A percentile compares a stretch with the other conserved stretches of the same genome.
Evolutionary conservation across 2,329 filamentous ascomycete species (phyloP).

Genomic region (Xylaria hypoxylon): DNA sequence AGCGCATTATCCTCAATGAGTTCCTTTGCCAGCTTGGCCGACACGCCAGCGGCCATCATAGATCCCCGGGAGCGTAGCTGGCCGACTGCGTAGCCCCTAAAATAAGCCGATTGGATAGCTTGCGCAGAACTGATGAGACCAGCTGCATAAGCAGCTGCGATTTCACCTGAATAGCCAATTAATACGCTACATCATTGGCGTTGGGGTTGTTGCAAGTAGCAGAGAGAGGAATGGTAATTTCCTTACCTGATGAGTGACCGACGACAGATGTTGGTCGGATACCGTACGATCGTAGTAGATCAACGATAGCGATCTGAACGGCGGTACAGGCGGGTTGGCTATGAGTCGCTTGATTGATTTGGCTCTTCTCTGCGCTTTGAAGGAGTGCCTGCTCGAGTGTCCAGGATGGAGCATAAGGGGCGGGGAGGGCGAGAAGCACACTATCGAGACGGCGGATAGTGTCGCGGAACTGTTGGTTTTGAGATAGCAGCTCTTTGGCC

Average conservation of each 20-base stretch:
- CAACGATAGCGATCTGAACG: conserved; percentile 41
- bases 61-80: conserved; percentile 6
- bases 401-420: conserved; percentile 26
- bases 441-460: conserved; percentile 37
- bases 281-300: conserved; percentile 34
- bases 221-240: no score
- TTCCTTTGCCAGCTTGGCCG: neutral
- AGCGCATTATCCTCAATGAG: conserved; percentile 16
- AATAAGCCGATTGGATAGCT: conserved; percentile 40
- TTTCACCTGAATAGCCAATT: no score
- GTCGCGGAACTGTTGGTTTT: conserved; percentile 33
- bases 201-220: no score
- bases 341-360: conserved; percentile 13
- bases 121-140: conserved; percentile 41
- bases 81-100: conserved; percentile 36
- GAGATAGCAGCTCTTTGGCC: conserved; percentile 47
- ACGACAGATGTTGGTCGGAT: conserved; percentile 29
- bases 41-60: conserved; percentile 42
- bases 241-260: conserved; percentile 52
- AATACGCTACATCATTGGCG: no score
- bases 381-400: conserved; percentile 31
- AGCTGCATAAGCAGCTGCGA: conserved; percentile 57
- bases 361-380: neutral
- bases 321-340: conserved; percentile 43
- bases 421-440: conserved; percentile 2